A percentile compares a stretch with the other conserved stretches of the same genome.
phyloP scores from a whole-genome alignment of 345 rosid genomes.

The Odontarrhena argentea region DNA sequence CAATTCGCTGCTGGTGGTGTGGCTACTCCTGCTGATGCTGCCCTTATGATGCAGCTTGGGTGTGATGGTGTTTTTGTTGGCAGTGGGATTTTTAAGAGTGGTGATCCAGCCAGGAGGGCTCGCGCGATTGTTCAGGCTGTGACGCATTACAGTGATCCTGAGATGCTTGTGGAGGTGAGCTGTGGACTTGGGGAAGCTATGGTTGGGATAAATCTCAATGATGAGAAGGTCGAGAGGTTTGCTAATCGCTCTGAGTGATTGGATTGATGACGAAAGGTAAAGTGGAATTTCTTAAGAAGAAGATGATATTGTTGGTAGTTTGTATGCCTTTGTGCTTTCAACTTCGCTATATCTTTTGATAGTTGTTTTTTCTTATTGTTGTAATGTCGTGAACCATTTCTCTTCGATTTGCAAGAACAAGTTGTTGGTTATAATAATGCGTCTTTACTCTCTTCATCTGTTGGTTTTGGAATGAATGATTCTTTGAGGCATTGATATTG shows the following conservation, averaged over 20 bases:
- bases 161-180: slow-evolving; percentile 69
- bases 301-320: slow-evolving; percentile 28
- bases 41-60: slow-evolving; percentile 83
- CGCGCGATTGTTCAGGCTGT: slow-evolving; percentile 80
- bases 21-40: slow-evolving; percentile 80
- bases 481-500: slow-evolving; percentile 23
- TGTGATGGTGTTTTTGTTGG: slow-evolving; percentile 81
- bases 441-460: slow-evolving; percentile 12
- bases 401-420: slow-evolving; percentile 39
- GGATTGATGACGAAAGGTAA: slow-evolving; percentile 13
- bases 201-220: slow-evolving; percentile 73
- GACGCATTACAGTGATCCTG: slow-evolving; percentile 73
- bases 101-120: slow-evolving; percentile 68
- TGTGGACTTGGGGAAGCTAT: slow-evolving; percentile 78
- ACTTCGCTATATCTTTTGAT: slow-evolving; percentile 14
- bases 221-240: slow-evolving; percentile 70
- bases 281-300: slow-evolving; percentile 27
- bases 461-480: slow-evolving; percentile 16
- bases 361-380: slow-evolving; percentile 35
- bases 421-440: slow-evolving; percentile 37
- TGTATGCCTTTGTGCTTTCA: slow-evolving; percentile 32
- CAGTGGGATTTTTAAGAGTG: slow-evolving; percentile 74
- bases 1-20: slow-evolving; percentile 83
- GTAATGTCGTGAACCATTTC: slow-evolving; percentile 21
- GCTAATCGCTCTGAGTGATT: slow-evolving; percentile 62